These are phyloP conservation scores for Monosporascus sp. DNA, from an alignment of 2,329 filamentous ascomycete genomes.

Conservation along the genomic window DNA sequence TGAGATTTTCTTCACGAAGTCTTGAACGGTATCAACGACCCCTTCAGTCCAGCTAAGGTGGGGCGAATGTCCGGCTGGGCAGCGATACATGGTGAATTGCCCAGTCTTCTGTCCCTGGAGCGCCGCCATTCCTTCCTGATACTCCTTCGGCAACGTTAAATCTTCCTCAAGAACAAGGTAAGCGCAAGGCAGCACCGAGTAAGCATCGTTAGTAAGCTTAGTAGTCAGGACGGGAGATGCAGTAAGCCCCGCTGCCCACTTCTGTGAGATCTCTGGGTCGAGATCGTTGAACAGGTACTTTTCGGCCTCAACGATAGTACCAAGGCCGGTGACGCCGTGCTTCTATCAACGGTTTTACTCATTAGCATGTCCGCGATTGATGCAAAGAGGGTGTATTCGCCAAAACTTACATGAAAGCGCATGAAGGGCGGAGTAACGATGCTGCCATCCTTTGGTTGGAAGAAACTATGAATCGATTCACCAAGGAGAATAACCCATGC, in stretches of 20 bases:
- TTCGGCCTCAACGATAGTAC: slow-evolving; percentile 17
- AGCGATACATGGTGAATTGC: slow-evolving; percentile 20
- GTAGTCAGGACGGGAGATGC: slow-evolving; percentile 21
- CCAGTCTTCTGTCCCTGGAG: slow-evolving; percentile 19
- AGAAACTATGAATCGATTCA: slow-evolving; percentile 25
- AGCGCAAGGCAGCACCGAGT: slow-evolving; percentile 25
- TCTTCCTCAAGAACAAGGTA: slow-evolving; percentile 27
- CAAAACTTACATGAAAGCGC: slow-evolving; percentile 20
- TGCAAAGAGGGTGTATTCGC: not conserved
- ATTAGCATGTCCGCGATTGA: not conserved
- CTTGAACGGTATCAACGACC: slow-evolving; percentile 15
- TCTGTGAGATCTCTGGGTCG: slow-evolving; percentile 13
- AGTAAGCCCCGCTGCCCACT: slow-evolving; percentile 20
- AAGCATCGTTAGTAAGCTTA: slow-evolving; percentile 26
- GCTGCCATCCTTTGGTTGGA: slow-evolving; percentile 22
- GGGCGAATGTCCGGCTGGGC: slow-evolving; percentile 24
- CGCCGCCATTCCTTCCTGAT: slow-evolving; percentile 27
- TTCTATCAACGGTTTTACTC: slow-evolving; percentile 4
- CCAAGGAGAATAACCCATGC: slow-evolving; percentile 26
- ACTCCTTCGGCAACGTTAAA: slow-evolving; percentile 21
- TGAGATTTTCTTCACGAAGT: slow-evolving; percentile 14
- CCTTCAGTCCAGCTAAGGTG: slow-evolving; percentile 27
- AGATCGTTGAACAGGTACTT: slow-evolving; percentile 26
- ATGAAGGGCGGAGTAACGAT: slow-evolving; percentile 19
- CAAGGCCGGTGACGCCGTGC: slow-evolving; percentile 13